phyloP scores from a whole-genome alignment of 345 rosid genomes.

The Tarenaya hassleriana region DNA sequence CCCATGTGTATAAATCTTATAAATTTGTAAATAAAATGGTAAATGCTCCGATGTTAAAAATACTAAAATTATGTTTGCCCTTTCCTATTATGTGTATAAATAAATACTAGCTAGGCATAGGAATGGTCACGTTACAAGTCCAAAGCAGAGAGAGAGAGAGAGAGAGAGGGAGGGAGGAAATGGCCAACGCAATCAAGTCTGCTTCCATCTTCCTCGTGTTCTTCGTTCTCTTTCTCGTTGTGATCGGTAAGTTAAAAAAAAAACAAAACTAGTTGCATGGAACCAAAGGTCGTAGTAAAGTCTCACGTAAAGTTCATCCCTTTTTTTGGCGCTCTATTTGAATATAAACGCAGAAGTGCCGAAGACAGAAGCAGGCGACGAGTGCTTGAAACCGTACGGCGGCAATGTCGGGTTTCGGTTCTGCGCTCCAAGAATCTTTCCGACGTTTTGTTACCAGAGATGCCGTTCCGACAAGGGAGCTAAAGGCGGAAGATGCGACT shows the following conservation, averaged over 20 bases:
- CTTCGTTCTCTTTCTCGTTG: constrained; percentile 16
- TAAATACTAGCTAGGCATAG: no score
- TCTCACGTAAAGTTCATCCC: no score
- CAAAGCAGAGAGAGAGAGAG: no score
- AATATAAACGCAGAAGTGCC: constrained; percentile 20
- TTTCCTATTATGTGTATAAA: no score
- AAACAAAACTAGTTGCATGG: no score
- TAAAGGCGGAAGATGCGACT: constrained; percentile 28
- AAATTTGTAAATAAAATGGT: no score
- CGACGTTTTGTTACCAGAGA: constrained; percentile 19
- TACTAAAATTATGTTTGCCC: no score
- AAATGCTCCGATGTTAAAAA: no score
- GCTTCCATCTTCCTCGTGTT: constrained; percentile 15
- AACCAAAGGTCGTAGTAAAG: no score
- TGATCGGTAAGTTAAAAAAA: constrained; percentile 27
- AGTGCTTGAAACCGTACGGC: constrained; percentile 26
- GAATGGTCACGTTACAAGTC: background rate
- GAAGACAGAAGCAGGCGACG: constrained; percentile 16
- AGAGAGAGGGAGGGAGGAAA: background rate
- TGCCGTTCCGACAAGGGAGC: constrained; percentile 26
- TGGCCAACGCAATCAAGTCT: constrained; percentile 15
- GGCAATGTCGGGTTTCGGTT: constrained; percentile 24
- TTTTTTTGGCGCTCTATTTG: no score
- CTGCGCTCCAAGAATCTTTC: constrained; percentile 26
- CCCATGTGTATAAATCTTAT: no score